Base-by-base conservation (phyloP, 2,329 filamentous ascomycete genomes). In the Karstenula rhodostoma region DNA sequence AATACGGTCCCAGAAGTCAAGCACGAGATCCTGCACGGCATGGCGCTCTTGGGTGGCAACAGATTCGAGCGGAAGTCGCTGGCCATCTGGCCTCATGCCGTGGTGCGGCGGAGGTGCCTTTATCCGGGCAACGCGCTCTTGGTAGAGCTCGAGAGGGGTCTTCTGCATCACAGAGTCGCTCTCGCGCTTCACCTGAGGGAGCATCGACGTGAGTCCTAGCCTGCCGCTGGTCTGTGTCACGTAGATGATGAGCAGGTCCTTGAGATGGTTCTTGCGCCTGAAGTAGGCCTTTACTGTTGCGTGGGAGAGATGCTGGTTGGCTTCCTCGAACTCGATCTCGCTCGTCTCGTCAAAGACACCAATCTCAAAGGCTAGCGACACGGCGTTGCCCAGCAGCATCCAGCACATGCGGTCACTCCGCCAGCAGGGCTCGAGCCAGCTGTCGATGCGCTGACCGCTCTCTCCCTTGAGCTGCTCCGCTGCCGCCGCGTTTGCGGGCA, bases 341-440 rank as follows among this genome's bases (percentile, higher is more conserved):
- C 91, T 92, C 65, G 94, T 92, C 60, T 94, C 89, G 67, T 98
- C 95, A 69, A 98, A 99, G 2, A 99, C 93, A 12, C 95, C 95
- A 33, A 99, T 87, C 77, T 99, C 95, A 67, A 96, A 96, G 0
- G 92, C 93, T 40, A 98, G 83, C 1, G 93, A 91, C 82, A 94
- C 91, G 15, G 93, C 93, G 40, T 93, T 96, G 72, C 93, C 96
- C 32, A 98, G 85, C 15, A 98, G 83, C 93, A 97, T 97, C 94
- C 94, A 97, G 74, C 92, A 96, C 92, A 97, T 96, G 57, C 93
- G 90, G 72, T 97, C 94, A 61, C 81, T 83, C 69, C 94, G 86
- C 93, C 94, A 97, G 9, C 93, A 94, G 2, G 95, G 95, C 77
- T 99, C 95, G 4, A 98, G 87, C 93, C 95, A 98, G 75, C 93